phyloP scores from a whole-genome alignment of 169 alveolate genomes.

The Plasmodium blacklocki region DNA sequence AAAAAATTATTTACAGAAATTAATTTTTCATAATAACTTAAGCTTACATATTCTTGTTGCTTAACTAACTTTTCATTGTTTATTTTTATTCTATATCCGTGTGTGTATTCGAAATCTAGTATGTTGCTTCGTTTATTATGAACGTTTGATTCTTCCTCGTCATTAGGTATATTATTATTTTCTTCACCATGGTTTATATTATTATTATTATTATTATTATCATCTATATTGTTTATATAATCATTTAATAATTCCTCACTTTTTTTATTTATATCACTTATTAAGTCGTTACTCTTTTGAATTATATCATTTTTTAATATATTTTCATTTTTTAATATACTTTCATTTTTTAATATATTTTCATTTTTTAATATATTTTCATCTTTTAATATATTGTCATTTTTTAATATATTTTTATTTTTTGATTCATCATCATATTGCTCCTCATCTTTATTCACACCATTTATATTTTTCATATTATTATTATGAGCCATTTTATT shows the following conservation, averaged over 20 bases:
- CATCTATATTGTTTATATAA: constrained; percentile 1
- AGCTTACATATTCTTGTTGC: constrained; percentile 65
- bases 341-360: not conserved
- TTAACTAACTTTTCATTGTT: constrained; percentile 40
- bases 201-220: not conserved
- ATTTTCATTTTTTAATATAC: not conserved
- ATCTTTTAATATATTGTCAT: not conserved
- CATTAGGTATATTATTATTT: not conserved
- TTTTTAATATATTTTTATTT: not conserved
- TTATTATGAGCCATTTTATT: not conserved
- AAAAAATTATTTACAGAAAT: constrained; percentile 20
- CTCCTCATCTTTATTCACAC: not conserved
- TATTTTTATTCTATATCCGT: not conserved
- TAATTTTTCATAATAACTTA: constrained; percentile 55
- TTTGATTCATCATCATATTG: too few relatives aligned
- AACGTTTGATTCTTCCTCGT: not conserved
- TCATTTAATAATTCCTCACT: constrained; percentile 48
- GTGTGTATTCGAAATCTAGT: not conserved
- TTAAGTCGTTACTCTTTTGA: constrained; percentile 12
- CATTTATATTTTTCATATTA: not conserved
- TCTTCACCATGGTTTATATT: not conserved
- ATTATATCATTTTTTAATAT: constrained; percentile 15
- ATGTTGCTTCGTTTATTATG: not conserved
- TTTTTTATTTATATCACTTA: constrained; percentile 23
- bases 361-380: not conserved